These are phyloP conservation scores for Aspergillus arachidicola DNA, from an alignment of 2,329 filamentous ascomycete genomes.

Conservation along the genomic window DNA sequence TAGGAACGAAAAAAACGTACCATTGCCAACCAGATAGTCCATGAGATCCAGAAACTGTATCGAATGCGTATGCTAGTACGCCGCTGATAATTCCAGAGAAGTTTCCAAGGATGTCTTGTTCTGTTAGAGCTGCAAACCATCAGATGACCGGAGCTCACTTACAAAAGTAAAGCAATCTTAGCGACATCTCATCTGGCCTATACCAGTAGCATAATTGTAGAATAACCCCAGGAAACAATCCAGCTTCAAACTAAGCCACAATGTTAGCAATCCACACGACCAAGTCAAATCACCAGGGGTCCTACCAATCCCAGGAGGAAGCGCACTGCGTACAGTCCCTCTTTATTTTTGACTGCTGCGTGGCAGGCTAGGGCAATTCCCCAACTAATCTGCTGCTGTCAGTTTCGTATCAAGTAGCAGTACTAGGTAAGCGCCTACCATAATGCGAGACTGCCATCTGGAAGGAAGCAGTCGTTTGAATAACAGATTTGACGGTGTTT, in stretches of 20 bases:
- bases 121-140: not conserved
- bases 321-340: conserved; percentile 41
- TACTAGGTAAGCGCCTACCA: conserved; percentile 8
- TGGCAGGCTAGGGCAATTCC: conserved; percentile 38
- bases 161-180: conserved; percentile 52
- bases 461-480: conserved; percentile 33
- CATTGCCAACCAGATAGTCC: conserved; percentile 36
- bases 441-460: conserved; percentile 35
- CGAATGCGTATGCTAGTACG: conserved; percentile 49
- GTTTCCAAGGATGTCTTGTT: conserved; percentile 45
- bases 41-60: conserved; percentile 39
- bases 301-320: conserved; percentile 46
- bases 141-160: conserved; percentile 27
- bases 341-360: conserved; percentile 42
- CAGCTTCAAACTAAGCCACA: conserved; percentile 36
- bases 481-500: conserved; percentile 33
- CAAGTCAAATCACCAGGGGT: not conserved
- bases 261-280: not conserved
- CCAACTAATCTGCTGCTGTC: conserved; percentile 20
- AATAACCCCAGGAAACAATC: conserved; percentile 47
- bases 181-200: conserved; percentile 47
- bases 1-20: conserved; percentile 1
- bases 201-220: conserved; percentile 53
- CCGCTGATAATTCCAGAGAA: conserved; percentile 46
- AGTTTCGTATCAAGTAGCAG: not conserved